phyloP scores from a whole-genome alignment of 495 filamentous ascomycete species.

The Cercophora sp. region DNA sequence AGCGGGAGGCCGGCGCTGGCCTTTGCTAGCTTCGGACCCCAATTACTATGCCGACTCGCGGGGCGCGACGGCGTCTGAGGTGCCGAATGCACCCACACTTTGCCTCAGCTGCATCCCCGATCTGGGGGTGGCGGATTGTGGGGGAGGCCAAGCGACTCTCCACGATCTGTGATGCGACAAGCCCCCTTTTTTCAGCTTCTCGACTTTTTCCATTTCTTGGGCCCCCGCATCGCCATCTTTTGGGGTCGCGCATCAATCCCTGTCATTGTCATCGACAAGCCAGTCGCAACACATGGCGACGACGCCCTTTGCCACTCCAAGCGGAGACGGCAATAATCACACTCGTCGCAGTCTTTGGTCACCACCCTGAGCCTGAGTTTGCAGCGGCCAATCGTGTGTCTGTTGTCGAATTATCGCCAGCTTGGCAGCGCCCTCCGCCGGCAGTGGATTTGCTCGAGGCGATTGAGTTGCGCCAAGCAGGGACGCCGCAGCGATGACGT shows the following conservation, averaged over 20 bases:
- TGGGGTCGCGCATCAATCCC: neutral
- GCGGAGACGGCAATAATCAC: neutral
- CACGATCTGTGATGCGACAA: neutral
- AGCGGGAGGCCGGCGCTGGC: neutral
- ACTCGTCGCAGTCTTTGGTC: no score
- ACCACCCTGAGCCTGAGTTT: no score
- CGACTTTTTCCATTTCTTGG: neutral
- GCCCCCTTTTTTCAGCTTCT: neutral
- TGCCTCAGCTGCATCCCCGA: slow-evolving; percentile 8
- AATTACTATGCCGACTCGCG: slow-evolving; percentile 20
- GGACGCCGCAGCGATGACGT: neutral
- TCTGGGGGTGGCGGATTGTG: slow-evolving; percentile 4
- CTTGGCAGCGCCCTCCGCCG: no score
- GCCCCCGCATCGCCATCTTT: neutral
- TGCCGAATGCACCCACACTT: slow-evolving; percentile 25
- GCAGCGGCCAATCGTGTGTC: no score
- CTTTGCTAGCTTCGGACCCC: slow-evolving; percentile 12
- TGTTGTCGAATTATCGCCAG: no score
- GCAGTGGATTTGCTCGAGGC: no score
- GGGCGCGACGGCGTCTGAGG: neutral
- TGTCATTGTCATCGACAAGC: no score
- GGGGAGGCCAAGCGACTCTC: no score
- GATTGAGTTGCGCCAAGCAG: no score
- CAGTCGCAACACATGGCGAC: no score
- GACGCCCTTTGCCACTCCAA: no score